Percentiles rank a stretch among this genome's conserved stretches.
phyloP scores from a whole-genome alignment of 495 filamentous ascomycete genomes.

The Lophium mytilinum region DNA sequence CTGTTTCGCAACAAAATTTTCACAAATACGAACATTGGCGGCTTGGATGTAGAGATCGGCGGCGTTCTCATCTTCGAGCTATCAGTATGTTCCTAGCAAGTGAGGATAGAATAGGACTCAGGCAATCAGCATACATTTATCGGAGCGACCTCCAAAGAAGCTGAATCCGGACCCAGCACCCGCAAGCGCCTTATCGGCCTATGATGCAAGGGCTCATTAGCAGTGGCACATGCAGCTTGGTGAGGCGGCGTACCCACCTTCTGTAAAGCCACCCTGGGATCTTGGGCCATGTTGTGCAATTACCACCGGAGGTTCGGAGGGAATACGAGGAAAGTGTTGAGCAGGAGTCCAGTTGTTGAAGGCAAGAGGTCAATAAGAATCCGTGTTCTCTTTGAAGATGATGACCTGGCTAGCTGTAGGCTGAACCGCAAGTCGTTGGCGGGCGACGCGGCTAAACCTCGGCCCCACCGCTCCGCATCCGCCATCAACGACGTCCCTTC shows the following conservation, averaged over 20 bases:
- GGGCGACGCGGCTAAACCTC: slow-evolving; percentile 14
- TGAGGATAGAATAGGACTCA: too few relatives aligned
- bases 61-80: slow-evolving; percentile 51
- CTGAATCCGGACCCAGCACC: slow-evolving; percentile 63
- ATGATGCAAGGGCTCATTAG: slow-evolving; percentile 39
- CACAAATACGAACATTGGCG: slow-evolving; percentile 43
- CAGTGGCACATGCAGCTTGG: neutral
- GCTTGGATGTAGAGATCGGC: slow-evolving; percentile 74
- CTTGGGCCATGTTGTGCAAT: slow-evolving; percentile 34
- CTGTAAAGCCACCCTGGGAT: slow-evolving; percentile 52
- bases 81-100: too few relatives aligned
- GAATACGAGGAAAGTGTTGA: too few relatives aligned
- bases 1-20: too few relatives aligned
- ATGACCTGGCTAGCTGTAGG: slow-evolving; percentile 14
- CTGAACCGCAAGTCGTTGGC: neutral
- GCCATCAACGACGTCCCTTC: too few relatives aligned
- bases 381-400: slow-evolving; percentile 10
- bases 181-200: slow-evolving; percentile 73
- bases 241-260: slow-evolving; percentile 36
- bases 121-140: slow-evolving; percentile 48
- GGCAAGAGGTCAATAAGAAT: neutral
- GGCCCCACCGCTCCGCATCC: neutral
- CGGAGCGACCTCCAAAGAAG: slow-evolving; percentile 69
- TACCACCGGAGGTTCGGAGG: too few relatives aligned
- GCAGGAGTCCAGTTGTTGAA: neutral